Evolutionary conservation across 2,329 filamentous ascomycete genomes (phyloP).

Genomic region (Capronia americana): DNA sequence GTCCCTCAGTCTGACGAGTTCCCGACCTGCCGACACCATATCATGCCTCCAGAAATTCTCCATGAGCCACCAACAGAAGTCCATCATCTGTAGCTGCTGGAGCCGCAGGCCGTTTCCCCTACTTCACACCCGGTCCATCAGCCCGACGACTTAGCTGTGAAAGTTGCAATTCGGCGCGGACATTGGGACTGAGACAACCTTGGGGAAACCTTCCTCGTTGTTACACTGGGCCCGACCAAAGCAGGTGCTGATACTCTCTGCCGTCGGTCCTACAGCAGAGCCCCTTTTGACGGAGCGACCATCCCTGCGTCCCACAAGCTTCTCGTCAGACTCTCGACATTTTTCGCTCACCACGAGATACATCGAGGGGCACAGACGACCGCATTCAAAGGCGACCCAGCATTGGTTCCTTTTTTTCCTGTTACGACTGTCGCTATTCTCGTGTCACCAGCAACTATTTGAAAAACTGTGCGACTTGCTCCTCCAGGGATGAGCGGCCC

Average conservation of each 20-base stretch:
- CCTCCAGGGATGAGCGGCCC: constrained; percentile 36
- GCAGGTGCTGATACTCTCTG: constrained; percentile 1
- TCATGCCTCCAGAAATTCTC: constrained; percentile 8
- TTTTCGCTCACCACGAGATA: constrained; percentile 12
- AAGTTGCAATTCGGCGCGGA: background rate
- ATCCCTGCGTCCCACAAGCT: constrained; percentile 11
- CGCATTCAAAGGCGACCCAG: background rate
- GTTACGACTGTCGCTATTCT: constrained; percentile 1
- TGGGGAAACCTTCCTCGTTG: constrained; percentile 17
- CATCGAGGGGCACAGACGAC: constrained; percentile 8
- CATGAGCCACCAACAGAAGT: background rate
- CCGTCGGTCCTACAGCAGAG: constrained; percentile 10
- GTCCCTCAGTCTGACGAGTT: constrained; percentile 2
- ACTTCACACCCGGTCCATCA: background rate
- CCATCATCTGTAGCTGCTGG: background rate
- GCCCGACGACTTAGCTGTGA: background rate
- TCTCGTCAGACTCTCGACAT: background rate
- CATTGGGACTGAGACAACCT: constrained; percentile 16
- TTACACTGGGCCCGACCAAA: constrained; percentile 21
- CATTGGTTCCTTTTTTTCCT: constrained; percentile 5
- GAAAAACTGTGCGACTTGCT: constrained; percentile 23
- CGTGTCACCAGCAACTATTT: constrained; percentile 21
- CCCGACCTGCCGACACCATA: constrained; percentile 1
- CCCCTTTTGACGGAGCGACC: background rate
- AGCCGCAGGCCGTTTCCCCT: background rate